Base-by-base conservation (phyloP, 2,329 filamentous ascomycete genomes). In the Fusarium tjaetaba region DNA sequence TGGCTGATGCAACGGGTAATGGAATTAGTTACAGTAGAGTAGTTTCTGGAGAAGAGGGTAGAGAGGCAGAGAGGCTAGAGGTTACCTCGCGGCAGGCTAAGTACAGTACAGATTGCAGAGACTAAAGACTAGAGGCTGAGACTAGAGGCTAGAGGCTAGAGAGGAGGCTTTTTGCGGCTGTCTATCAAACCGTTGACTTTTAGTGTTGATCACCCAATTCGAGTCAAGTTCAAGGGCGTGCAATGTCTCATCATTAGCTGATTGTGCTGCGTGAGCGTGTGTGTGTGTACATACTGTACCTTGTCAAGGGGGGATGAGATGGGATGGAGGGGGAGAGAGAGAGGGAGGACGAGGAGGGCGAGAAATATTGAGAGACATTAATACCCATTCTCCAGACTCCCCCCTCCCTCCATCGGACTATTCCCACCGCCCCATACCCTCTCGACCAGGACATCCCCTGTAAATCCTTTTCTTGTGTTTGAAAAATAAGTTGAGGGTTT, bases 381-480 rank as follows among this genome's bases (percentile, higher is more conserved):
- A 43, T 24, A 32, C n/a, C 32, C 15, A 36, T 36, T 36, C 8
- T 36, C 34, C 30, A 30, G 30, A 30, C 10, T 30, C 8, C 34
- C 34, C 34, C 36, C 16, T 18, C 36, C 36, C 46, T 53, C 48
- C 36, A 32, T 51, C 41, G 34, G 22, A 52, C 28, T 53, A 61
- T 61, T 53, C 60, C 51, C 56, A 56, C 60, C 39, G 59, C 45
- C 52, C 64, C 45, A 39, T 48, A 30, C 32, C 38, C 46, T 34
- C 42, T 51, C n/a, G 43, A 20, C 65, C 28, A 51, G 48, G 60
- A 24, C 42, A 65, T 28, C 51, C 68, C 68, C 55, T 71, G 67
- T 57, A 61, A 41, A 42, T 58, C 30, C 24, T 18, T 36, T 39
- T 48, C 34, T 61, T 61, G 42, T 41, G 43, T 51, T 24, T 51